phyloP scores from a whole-genome alignment of 352 stramenopile species.

The Globisporangium canariense region DNA sequence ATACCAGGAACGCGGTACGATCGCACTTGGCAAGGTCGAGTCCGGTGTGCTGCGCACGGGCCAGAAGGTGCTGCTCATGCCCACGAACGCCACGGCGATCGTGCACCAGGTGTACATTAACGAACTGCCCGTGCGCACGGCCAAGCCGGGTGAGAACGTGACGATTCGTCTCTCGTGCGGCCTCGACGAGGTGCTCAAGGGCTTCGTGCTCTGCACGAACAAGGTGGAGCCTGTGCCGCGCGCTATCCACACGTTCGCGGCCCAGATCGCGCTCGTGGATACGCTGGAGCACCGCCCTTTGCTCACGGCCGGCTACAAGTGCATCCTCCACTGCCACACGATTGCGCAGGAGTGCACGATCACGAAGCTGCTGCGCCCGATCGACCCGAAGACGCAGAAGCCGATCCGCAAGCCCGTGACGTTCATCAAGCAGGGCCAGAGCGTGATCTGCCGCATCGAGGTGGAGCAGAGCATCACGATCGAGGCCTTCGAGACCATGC shows the following conservation, averaged over 20 bases:
- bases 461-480: constrained; percentile 92
- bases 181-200: constrained; percentile 84
- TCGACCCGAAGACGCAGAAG: constrained; percentile 90
- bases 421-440: constrained; percentile 95
- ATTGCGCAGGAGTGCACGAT: constrained; percentile 94
- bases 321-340: constrained; percentile 98
- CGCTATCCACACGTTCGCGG: constrained; percentile 82
- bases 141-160: constrained; percentile 98
- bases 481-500: constrained; percentile 94
- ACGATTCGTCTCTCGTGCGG: constrained; percentile 91
- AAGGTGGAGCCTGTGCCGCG: constrained; percentile 49
- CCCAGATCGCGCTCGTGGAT: constrained; percentile 94
- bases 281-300: constrained; percentile 96
- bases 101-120: constrained; percentile 90
- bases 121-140: constrained; percentile 91
- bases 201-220: constrained; percentile 92
- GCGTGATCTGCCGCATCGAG: constrained; percentile 93
- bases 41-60: constrained; percentile 90
- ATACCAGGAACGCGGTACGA: constrained; percentile 96
- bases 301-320: constrained; percentile 97
- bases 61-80: constrained; percentile 95
- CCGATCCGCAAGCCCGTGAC: constrained; percentile 90
- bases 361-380: constrained; percentile 87
- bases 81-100: constrained; percentile 68
- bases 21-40: constrained; percentile 98